Evolutionary conservation across 208 protist genomes (phyloP).

Genomic region (Trypanosoma theileri): DNA sequence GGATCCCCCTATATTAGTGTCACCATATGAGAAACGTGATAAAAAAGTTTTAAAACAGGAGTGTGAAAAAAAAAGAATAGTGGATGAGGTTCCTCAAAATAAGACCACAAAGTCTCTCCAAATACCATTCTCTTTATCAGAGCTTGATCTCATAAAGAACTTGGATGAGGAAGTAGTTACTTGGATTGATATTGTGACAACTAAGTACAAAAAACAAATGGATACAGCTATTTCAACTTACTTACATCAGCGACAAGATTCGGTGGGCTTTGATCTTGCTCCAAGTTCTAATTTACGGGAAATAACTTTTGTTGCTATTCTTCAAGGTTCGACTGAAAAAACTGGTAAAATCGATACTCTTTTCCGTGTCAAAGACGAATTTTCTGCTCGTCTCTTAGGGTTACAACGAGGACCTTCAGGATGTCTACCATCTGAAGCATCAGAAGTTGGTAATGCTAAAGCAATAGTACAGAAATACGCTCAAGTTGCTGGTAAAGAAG

Average conservation of each 20-base stretch:
- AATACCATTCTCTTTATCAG: conserved; percentile 26
- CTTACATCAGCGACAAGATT: conserved; percentile 16
- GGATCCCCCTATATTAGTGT: conserved; percentile 49
- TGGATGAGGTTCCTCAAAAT: not conserved
- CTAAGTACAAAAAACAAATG: conserved; percentile 59
- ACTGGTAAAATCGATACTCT: conserved; percentile 9
- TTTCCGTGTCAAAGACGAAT: conserved; percentile 28
- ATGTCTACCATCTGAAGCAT: conserved; percentile 16
- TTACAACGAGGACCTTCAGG: conserved; percentile 23
- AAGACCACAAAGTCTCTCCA: not conserved
- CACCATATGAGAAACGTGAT: not conserved
- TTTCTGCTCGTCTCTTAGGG: conserved; percentile 17
- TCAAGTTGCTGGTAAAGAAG: conserved; percentile 21
- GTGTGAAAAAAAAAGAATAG: conserved; percentile 3
- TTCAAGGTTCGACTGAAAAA: not conserved
- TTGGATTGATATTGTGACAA: conserved; percentile 50
- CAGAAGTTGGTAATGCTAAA: conserved; percentile 7
- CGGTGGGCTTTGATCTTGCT: conserved; percentile 33
- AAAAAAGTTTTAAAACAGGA: conserved; percentile 5
- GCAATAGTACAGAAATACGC: conserved; percentile 15
- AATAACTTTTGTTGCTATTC: conserved; percentile 35
- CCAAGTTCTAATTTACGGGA: conserved; percentile 40
- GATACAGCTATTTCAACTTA: conserved; percentile 24
- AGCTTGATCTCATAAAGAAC: conserved; percentile 38
- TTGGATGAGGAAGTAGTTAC: conserved; percentile 47